phyloP scores from a whole-genome alignment of 176 grass and related monocot species.

The Cenchrus purpureus region DNA sequence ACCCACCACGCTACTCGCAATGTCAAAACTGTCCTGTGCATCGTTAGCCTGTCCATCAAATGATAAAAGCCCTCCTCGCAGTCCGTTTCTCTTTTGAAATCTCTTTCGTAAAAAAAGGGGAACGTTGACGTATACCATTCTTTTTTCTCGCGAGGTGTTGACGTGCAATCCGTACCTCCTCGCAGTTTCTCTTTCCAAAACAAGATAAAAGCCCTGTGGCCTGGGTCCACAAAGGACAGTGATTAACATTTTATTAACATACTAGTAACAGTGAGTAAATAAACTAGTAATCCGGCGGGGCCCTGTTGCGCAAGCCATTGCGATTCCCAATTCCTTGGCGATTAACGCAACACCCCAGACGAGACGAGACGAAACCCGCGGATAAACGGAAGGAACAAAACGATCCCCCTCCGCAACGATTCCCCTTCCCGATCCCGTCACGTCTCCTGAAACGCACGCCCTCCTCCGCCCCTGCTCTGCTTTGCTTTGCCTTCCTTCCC shows the following conservation, averaged over 20 bases:
- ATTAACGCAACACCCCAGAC: constrained; percentile 9
- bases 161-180: neutral
- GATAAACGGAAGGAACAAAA: constrained; percentile 56
- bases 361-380: constrained; percentile 25
- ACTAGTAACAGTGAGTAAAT: neutral
- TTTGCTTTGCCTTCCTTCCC: neutral
- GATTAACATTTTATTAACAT: neutral
- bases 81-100: neutral
- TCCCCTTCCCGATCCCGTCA: constrained; percentile 55
- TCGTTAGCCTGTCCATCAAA: neutral
- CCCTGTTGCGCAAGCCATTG: constrained; percentile 11
- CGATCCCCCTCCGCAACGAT: constrained; percentile 38
- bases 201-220: neutral
- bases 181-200: neutral
- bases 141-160: neutral
- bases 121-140: neutral
- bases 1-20: too few species aligned
- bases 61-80: too few species aligned
- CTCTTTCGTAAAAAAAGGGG: neutral
- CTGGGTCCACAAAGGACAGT: neutral
- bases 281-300: neutral
- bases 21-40: neutral
- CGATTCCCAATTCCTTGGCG: constrained; percentile 45
- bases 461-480: neutral
- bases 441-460: constrained; percentile 45